These are phyloP conservation scores for Antarctomyces pellizariae DNA, from an alignment of 495 filamentous ascomycete genomes.

Conservation along the genomic window DNA sequence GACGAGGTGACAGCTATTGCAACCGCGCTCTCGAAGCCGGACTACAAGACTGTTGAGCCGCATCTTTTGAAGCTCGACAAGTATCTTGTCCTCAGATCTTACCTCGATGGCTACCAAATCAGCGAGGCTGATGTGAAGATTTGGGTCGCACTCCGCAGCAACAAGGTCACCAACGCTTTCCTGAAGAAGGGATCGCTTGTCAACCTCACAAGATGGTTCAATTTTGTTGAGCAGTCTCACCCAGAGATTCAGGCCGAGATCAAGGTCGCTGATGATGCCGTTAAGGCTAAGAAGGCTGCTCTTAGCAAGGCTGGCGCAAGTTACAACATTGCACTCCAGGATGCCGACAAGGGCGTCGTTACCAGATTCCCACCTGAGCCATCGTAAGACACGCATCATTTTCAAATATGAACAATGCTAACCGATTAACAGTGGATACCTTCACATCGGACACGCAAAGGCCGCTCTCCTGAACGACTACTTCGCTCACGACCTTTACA, in stretches of 20 bases:
- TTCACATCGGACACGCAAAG: constrained; percentile 67
- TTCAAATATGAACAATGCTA: not conserved
- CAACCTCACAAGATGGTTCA: constrained; percentile 77
- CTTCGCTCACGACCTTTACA: constrained; percentile 54
- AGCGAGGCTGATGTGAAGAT: constrained; percentile 59
- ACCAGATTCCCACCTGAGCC: constrained; percentile 92
- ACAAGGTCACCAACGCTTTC: constrained; percentile 60
- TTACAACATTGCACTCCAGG: constrained; percentile 75
- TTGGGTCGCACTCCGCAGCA: constrained; percentile 68
- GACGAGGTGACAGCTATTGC: constrained; percentile 24
- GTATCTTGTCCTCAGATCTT: constrained; percentile 66
- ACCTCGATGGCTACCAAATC: constrained; percentile 61
- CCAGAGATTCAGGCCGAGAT: constrained; percentile 36
- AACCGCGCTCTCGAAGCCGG: constrained; percentile 28
- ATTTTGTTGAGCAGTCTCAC: constrained; percentile 59
- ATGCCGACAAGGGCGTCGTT: constrained; percentile 80
- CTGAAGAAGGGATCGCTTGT: constrained; percentile 53
- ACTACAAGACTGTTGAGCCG: constrained; percentile 66
- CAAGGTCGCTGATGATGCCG: constrained; percentile 31
- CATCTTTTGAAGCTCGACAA: constrained; percentile 55
- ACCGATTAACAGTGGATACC: constrained; percentile 30
- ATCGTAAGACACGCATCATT: constrained; percentile 31
- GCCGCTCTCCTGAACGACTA: constrained; percentile 67
- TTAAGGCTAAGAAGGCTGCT: constrained; percentile 47
- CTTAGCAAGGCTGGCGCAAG: constrained; percentile 63